Base-by-base conservation (phyloP, 2,329 filamentous ascomycete genomes). In the Colletotrichum plurivorum region DNA sequence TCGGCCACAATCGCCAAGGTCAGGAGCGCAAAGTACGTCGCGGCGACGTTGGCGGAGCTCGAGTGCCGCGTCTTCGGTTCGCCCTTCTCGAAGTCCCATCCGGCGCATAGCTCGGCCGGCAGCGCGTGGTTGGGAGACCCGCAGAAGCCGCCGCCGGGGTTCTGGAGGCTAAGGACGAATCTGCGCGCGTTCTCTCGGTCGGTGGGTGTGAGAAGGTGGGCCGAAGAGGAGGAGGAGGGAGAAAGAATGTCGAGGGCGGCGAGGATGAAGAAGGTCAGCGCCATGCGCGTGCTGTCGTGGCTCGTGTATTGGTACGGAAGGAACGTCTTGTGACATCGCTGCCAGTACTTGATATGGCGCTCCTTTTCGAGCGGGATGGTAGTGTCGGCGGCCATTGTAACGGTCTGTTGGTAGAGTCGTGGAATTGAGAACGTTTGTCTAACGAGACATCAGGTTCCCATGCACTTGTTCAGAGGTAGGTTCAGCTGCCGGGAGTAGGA, bases 211-310 rank as follows among this genome's bases (percentile, higher is more conserved):
- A 88, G 78, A 9, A 90, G 84, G 52, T 74, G 72, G 6, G n/a
- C 65, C 13, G 74, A 63, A 31, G 76, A 67, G 27, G 76, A 83
- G 63, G 83, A 81, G 5, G 88, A 80, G 2, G 87, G 85, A 13
- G 88, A 90, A 36, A 99, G 89, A 1, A 98, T 83, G 77, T 97
- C 94, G 56, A 97, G 86, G 1, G 94, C 94, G 8, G 94, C 92
- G 75, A 98, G 83, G 73, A 92, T 95, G 84, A 99, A 97, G 84
- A 92, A 97, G 73, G 90, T 94, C 63, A 98, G 89, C 5, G 92
- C 93, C 84, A 98, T 92, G 75, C 96, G 94, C 75, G 92, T 95
- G 73, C 94, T 94, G 83, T 99, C 96, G 79, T 93, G 96, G 78
- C 90, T 87, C 16, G 93, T 97, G 84, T 98, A 99, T 71, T 89